Evolutionary conservation across 306 rosid species (phyloP), one percentile per base, ranked within the genome.

Genomic region (Dalbergia cochinchinensis): DNA sequence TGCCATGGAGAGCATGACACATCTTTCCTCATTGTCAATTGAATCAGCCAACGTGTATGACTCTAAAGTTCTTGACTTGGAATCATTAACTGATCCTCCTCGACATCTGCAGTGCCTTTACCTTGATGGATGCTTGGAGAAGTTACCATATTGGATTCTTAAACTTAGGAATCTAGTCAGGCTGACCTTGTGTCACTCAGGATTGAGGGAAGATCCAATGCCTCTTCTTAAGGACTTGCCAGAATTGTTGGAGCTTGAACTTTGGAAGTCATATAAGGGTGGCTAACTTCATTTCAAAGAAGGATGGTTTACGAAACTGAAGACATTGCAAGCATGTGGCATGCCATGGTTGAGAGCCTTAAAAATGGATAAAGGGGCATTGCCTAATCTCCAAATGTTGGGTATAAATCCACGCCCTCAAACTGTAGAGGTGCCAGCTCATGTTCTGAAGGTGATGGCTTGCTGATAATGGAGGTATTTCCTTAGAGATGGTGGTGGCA

Each of bases 171-270:
- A 12, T 37, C 15, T 72, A 7, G 65, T 35, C 1, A 15, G 11
- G 42, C 1, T 55, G 41, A 5, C 0, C 16, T 33, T 72, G 18
- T 1, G 3, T n/a, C 35, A 48, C 35, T 72, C 77, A 16, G 15
- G 65, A 19, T 35, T 54, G 19, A 37, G 2, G 31, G 65, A 72
- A 20, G 48, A 78, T 54, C 63, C 66, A 41, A 20, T 78, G 5
- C 18, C 41, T 5, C 9, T 47, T 45, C 73, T 69, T 19, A 45
- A 78, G 7, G 61, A 68, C 71, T 47, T 78, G 37, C 14, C 72
- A 5, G 45, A 55, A 14, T 42, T 78, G 34, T 20, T 57, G 47
- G 15, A 35, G 19, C 64, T 76, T 2, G 11, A 11, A 9, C 33
- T 76, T 5, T 16, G 14, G 8, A 4, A 64, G 16, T 60, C 80